phyloP scores from a whole-genome alignment of 768 basidiomycete species.

The Rhodotorula babjevae region DNA sequence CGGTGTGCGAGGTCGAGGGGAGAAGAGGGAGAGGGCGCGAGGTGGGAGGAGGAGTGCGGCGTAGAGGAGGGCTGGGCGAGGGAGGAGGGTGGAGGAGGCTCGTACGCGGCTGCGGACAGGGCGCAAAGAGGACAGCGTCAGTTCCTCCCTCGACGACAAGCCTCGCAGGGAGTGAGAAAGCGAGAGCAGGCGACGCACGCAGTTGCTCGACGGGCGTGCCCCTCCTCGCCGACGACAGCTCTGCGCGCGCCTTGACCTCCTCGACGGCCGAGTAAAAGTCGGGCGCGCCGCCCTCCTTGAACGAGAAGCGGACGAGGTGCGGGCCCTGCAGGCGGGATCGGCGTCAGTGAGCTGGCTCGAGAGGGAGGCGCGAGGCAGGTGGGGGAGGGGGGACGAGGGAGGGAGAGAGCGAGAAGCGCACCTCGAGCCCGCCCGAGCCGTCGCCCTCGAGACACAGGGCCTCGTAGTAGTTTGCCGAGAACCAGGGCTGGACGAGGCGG shows the following conservation, averaged over 20 bases:
- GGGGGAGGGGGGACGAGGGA: too few species aligned
- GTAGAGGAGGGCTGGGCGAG: too few species aligned
- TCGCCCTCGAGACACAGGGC: slow-evolving; percentile 1
- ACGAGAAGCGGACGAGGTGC: slow-evolving; percentile 24
- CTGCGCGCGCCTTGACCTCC: slow-evolving; percentile 27
- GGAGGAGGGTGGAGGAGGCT: background rate
- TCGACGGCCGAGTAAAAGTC: slow-evolving; percentile 32
- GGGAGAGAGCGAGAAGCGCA: background rate
- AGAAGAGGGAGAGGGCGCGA: too few species aligned
- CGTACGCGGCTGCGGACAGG: background rate
- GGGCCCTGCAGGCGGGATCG: background rate
- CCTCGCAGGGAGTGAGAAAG: background rate
- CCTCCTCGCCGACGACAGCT: background rate
- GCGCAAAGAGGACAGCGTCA: background rate
- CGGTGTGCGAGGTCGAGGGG: too few species aligned
- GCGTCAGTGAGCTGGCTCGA: too few species aligned
- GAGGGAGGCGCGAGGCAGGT: background rate
- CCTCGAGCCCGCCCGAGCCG: slow-evolving; percentile 6
- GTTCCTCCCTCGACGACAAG: too few species aligned
- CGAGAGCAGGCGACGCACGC: background rate
- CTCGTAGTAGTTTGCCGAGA: slow-evolving; percentile 26
- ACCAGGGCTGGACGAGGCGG: slow-evolving; percentile 33
- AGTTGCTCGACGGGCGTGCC: background rate
- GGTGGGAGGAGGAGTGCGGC: too few species aligned
- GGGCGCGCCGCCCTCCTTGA: slow-evolving; percentile 35